Percentiles rank a stretch among this genome's conserved stretches.
Conservation (phyloP, 1,284 basidiomycete species). For the Moesziomyces antarcticus region DNA sequence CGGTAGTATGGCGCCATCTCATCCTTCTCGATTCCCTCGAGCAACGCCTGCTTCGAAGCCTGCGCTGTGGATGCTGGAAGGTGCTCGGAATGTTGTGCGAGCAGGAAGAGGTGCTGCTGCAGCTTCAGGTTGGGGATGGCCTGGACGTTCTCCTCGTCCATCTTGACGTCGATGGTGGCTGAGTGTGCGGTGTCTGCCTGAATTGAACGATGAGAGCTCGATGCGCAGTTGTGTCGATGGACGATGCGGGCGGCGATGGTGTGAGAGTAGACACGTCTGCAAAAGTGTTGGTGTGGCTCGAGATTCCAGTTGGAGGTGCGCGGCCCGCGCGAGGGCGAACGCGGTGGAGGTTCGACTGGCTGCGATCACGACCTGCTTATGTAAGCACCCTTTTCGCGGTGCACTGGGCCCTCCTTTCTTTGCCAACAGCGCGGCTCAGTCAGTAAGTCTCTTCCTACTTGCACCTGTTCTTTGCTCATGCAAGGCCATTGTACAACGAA, state of each 20-base stretch:
- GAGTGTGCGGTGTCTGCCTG: background rate
- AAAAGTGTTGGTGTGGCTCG: slow-evolving; percentile 22
- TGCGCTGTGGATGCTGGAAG: slow-evolving; percentile 53
- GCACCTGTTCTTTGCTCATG: no score
- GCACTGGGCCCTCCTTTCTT: background rate
- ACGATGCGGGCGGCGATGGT: background rate
- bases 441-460: no score
- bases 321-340: slow-evolving; percentile 30
- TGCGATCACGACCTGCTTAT: slow-evolving; percentile 41
- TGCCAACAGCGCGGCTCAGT: no score
- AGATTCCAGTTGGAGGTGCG: slow-evolving; percentile 22
- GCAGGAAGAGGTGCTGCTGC: slow-evolving; percentile 65
- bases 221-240: no score
- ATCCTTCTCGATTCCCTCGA: slow-evolving; percentile 85
- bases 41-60: slow-evolving; percentile 75
- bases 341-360: slow-evolving; percentile 31
- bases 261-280: slow-evolving; percentile 1
- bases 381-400: slow-evolving; percentile 10
- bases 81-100: slow-evolving; percentile 49
- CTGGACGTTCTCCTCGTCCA: slow-evolving; percentile 63
- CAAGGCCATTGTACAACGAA: no score
- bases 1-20: slow-evolving; percentile 67
- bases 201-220: no score
- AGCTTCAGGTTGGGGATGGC: slow-evolving; percentile 64
- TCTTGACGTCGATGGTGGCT: slow-evolving; percentile 15